Percentiles rank a stretch among this genome's conserved stretches.
Evolutionary conservation across 768 basidiomycete genomes (phyloP).

Genomic region (Boletus huronensis): DNA sequence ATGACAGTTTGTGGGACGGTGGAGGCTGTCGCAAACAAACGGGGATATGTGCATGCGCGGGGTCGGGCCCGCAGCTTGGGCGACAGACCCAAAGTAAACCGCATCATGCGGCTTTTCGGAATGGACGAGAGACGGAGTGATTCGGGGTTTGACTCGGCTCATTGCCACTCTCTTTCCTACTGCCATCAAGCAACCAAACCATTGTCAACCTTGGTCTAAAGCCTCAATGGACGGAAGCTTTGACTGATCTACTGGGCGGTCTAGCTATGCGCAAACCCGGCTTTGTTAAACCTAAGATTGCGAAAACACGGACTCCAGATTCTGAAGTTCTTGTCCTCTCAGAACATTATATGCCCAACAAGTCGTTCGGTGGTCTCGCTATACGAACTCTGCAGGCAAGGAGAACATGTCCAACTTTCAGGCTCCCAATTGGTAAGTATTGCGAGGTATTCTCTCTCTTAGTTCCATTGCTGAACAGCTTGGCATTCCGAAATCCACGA

Average conservation of each 20-base stretch:
- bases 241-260: neutral
- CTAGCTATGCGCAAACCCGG: neutral
- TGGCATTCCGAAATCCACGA: neutral
- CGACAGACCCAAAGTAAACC: conserved; percentile 8
- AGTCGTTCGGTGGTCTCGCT: neutral
- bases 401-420: neutral
- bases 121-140: neutral
- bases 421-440: neutral
- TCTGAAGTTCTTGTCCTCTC: neutral
- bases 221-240: too few species aligned
- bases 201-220: neutral
- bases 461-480: neutral
- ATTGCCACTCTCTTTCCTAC: neutral
- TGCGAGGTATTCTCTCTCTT: neutral
- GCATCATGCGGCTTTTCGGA: conserved; percentile 6
- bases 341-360: neutral
- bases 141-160: neutral
- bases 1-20: conserved; percentile 79
- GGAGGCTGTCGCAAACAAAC: conserved; percentile 34
- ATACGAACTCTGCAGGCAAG: neutral
- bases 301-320: neutral
- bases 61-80: conserved; percentile 6
- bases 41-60: neutral
- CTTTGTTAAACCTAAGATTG: neutral
- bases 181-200: neutral